These are phyloP conservation scores for Jasminum sambac DNA, from an alignment of 257 asterid genomes.

Conservation along the genomic window DNA sequence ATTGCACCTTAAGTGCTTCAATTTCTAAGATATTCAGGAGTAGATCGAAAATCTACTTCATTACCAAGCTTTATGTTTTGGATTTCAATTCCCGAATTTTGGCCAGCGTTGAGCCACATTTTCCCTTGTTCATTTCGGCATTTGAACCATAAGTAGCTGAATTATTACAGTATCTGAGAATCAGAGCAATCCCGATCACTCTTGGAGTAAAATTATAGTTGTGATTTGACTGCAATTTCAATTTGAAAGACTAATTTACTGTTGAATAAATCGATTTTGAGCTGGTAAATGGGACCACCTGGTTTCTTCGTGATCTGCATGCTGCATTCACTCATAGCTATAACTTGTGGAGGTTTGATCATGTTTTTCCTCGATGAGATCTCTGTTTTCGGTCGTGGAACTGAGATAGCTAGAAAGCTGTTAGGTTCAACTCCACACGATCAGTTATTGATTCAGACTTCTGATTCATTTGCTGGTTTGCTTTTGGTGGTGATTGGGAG, in stretches of 20 bases:
- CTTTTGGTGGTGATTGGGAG: slow-evolving; percentile 55
- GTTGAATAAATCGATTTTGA: not conserved
- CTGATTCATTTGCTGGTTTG: slow-evolving; percentile 65
- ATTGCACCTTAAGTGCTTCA: slow-evolving; percentile 5
- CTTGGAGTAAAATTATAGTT: not conserved
- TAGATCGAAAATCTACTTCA: slow-evolving; percentile 14
- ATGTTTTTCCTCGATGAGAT: slow-evolving; percentile 63
- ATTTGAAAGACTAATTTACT: not conserved
- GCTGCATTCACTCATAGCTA: slow-evolving; percentile 51
- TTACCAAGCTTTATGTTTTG: slow-evolving; percentile 12
- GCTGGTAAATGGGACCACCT: slow-evolving; percentile 44
- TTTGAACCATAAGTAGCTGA: not conserved
- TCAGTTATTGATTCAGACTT: slow-evolving; percentile 45
- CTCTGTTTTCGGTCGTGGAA: slow-evolving; percentile 57
- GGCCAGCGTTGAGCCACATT: slow-evolving; percentile 19
- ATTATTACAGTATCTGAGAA: not conserved
- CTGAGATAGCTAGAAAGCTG: slow-evolving; percentile 51
- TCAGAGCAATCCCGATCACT: not conserved
- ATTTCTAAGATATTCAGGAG: not conserved
- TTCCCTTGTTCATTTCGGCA: not conserved
- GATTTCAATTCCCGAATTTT: slow-evolving; percentile 29
- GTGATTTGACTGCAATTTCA: not conserved
- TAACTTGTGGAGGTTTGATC: slow-evolving; percentile 48
- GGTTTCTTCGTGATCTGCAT: slow-evolving; percentile 50
- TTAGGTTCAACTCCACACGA: slow-evolving; percentile 72